Conservation (phyloP, 2,329 filamentous ascomycete species). For the Stromatinia cepivora region DNA sequence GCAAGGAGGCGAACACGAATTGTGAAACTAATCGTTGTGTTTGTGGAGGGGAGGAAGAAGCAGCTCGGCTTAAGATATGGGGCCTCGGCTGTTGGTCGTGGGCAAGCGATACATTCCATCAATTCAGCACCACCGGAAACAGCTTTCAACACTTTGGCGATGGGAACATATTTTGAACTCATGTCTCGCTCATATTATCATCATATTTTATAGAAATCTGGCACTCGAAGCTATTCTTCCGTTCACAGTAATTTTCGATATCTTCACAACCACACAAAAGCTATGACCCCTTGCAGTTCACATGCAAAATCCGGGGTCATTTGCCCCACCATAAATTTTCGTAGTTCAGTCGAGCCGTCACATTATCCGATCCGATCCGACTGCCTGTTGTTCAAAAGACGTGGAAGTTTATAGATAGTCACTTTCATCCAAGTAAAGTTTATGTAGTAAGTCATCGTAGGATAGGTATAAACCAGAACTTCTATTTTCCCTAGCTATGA, state of each 20-base stretch:
- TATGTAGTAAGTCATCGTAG: neutral
- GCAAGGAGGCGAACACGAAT: conserved; percentile 10
- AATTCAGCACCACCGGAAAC: neutral
- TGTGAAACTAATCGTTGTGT: neutral
- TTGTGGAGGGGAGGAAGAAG: neutral
- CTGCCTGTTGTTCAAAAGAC: neutral
- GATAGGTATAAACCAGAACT: neutral
- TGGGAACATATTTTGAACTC: neutral
- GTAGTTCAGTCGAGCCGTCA: neutral
- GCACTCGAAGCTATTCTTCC: neutral
- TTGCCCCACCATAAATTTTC: neutral
- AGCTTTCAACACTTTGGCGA: neutral
- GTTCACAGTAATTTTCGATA: neutral
- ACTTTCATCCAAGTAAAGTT: neutral
- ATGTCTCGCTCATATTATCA: neutral
- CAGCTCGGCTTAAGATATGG: conserved; percentile 20
- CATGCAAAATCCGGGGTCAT: conserved; percentile 23
- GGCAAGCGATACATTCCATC: conserved; percentile 1
- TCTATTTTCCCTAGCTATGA: neutral
- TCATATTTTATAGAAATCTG: neutral
- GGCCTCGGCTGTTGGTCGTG: conserved; percentile 18
- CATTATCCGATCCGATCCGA: conserved; percentile 4
- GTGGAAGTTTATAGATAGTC: neutral
- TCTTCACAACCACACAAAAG: neutral
- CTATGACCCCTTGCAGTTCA: conserved; percentile 10